Evolutionary conservation across 257 asterid genomes (phyloP).

Genomic region (Scutellaria minor): DNA sequence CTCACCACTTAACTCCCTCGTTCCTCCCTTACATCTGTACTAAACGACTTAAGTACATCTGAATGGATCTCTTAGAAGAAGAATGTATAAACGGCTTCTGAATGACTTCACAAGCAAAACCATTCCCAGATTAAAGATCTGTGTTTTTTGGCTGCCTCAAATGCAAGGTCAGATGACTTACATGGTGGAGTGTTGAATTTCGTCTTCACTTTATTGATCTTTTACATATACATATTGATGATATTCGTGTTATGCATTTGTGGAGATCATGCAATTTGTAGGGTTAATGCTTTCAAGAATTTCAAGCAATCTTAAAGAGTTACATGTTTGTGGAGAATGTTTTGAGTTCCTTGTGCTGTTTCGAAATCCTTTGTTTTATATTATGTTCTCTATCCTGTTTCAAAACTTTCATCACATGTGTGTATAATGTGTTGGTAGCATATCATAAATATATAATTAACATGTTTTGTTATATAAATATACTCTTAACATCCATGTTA

Average conservation of each 20-base stretch:
- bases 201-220: constrained; percentile 5
- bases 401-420: too few species aligned
- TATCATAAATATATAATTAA: too few species aligned
- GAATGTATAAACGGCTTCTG: constrained; percentile 4
- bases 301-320: not conserved
- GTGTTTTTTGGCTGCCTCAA: constrained; percentile 32
- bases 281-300: not conserved
- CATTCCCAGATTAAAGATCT: not conserved
- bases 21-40: not conserved
- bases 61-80: not conserved
- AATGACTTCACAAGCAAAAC: constrained; percentile 14
- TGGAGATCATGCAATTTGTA: not conserved
- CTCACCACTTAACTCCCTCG: not conserved
- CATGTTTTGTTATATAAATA: too few species aligned
- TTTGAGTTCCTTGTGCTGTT: too few species aligned
- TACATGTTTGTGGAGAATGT: too few species aligned
- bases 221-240: not conserved
- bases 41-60: not conserved
- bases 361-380: too few species aligned
- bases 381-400: too few species aligned
- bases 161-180: constrained; percentile 18
- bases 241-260: constrained; percentile 4
- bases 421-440: too few species aligned
- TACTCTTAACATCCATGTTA: too few species aligned
- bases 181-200: constrained; percentile 5